Evolutionary conservation across 2,329 filamentous ascomycete genomes (phyloP).

Genomic region (Pseudogymnoascus sp.): DNA sequence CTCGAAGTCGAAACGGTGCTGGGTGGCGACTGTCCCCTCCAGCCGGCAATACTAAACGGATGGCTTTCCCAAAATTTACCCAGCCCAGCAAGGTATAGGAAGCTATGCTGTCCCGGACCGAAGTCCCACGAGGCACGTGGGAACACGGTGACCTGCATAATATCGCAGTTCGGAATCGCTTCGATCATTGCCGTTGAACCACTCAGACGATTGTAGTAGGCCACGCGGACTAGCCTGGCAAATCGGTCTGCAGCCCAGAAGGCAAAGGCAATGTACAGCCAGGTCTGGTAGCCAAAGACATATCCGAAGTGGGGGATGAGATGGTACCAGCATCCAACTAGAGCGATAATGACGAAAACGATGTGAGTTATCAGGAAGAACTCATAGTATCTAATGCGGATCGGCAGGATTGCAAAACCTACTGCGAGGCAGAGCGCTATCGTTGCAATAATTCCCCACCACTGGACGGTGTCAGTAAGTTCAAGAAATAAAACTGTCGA

Average conservation of each 20-base stretch:
- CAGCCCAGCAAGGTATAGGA: conserved; percentile 42
- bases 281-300: conserved; percentile 38
- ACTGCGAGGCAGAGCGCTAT: neutral
- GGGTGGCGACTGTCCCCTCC: neutral
- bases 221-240: conserved; percentile 31
- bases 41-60: conserved; percentile 37
- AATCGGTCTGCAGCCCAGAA: conserved; percentile 40
- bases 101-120: conserved; percentile 31
- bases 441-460: conserved; percentile 34
- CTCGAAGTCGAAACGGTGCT: neutral
- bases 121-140: conserved; percentile 29
- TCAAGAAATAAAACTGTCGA: no score
- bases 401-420: neutral
- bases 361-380: conserved; percentile 14
- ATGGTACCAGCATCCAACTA: conserved; percentile 25
- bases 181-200: conserved; percentile 13
- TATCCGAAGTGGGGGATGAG: conserved; percentile 29
- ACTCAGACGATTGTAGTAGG: conserved; percentile 16
- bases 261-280: conserved; percentile 35
- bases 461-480: neutral
- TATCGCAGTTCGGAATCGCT: conserved; percentile 30
- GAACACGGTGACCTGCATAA: conserved; percentile 34
- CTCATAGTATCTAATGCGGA: conserved; percentile 13
- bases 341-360: conserved; percentile 11
- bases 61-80: conserved; percentile 44